Percentiles rank a stretch among this genome's conserved stretches.
phyloP scores from a whole-genome alignment of 2,329 filamentous ascomycete species.

The Diplodia seriata region DNA sequence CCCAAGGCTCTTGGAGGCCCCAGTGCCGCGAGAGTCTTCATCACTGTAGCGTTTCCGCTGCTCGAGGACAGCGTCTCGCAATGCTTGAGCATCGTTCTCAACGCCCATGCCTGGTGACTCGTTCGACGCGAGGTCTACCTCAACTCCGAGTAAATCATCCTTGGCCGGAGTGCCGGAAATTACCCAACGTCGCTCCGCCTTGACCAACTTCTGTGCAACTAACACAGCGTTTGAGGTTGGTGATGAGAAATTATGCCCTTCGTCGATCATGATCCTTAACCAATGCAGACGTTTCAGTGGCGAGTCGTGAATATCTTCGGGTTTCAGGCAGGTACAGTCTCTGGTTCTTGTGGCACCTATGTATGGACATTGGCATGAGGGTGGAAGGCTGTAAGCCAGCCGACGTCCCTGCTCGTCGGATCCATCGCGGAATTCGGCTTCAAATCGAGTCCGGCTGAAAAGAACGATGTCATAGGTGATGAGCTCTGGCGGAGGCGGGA shows the following conservation, averaged over 20 bases:
- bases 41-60: conserved; percentile 50
- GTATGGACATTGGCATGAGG: conserved; percentile 50
- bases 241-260: conserved; percentile 85
- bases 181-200: conserved; percentile 79
- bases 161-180: conserved; percentile 89
- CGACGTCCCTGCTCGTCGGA: conserved; percentile 55
- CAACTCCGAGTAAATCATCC: conserved; percentile 75
- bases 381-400: conserved; percentile 4
- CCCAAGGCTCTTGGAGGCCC: conserved; percentile 64
- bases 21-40: conserved; percentile 51
- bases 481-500: conserved; percentile 67
- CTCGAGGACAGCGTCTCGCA: conserved; percentile 46
- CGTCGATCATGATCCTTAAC: conserved; percentile 88
- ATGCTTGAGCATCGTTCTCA: conserved; percentile 35
- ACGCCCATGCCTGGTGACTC: conserved; percentile 41
- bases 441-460: conserved; percentile 76
- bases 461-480: conserved; percentile 76
- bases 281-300: conserved; percentile 77
- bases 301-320: conserved; percentile 59
- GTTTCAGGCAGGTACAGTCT: conserved; percentile 54
- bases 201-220: conserved; percentile 60
- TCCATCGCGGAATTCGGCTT: conserved; percentile 66
- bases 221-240: conserved; percentile 65
- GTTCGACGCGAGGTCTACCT: conserved; percentile 60
- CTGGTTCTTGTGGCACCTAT: conserved; percentile 53